Conservation (phyloP, 495 filamentous ascomycete species). For the Talaromyces stipitatus region DNA sequence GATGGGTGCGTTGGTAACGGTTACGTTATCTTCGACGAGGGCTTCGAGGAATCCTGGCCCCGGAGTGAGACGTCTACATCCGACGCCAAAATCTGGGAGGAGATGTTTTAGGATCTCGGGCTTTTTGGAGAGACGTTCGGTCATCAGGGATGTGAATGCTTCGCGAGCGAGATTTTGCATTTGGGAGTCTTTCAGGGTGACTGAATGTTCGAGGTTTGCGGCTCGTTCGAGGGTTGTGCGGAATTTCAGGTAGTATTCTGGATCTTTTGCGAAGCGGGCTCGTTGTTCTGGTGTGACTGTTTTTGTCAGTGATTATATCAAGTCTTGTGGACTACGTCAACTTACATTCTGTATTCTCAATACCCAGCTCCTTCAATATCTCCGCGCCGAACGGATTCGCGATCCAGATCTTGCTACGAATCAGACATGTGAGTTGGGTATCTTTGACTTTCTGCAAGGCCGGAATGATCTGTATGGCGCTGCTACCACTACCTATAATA, state of each 20-base stretch:
- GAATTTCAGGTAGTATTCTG: not conserved
- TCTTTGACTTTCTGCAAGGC: conserved; percentile 9
- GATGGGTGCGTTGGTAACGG: conserved; percentile 37
- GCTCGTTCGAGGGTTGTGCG: not conserved
- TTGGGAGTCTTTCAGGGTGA: not conserved
- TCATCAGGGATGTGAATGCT: conserved; percentile 14
- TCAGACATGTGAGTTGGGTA: too few species aligned
- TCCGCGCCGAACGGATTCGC: too few species aligned
- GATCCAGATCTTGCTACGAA: too few species aligned
- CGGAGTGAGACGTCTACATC: conserved; percentile 36
- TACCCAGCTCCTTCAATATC: too few species aligned
- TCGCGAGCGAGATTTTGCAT: not conserved
- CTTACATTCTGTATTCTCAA: too few species aligned
- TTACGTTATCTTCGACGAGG: conserved; percentile 32
- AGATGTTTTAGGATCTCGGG: conserved; percentile 26
- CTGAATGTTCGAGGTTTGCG: not conserved
- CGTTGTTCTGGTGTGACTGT: too few species aligned
- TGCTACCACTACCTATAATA: conserved; percentile 50
- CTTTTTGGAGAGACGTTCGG: conserved; percentile 22
- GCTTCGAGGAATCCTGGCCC: conserved; percentile 31
- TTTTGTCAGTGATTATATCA: too few species aligned
- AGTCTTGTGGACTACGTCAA: too few species aligned
- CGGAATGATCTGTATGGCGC: conserved; percentile 27
- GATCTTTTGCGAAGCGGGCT: too few species aligned
- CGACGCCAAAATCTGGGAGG: conserved; percentile 30